Evolutionary conservation across 1,284 basidiomycete genomes (phyloP), one percentile per base, ranked within the genome.

Genomic region (Apiotrichum montevideense): DNA sequence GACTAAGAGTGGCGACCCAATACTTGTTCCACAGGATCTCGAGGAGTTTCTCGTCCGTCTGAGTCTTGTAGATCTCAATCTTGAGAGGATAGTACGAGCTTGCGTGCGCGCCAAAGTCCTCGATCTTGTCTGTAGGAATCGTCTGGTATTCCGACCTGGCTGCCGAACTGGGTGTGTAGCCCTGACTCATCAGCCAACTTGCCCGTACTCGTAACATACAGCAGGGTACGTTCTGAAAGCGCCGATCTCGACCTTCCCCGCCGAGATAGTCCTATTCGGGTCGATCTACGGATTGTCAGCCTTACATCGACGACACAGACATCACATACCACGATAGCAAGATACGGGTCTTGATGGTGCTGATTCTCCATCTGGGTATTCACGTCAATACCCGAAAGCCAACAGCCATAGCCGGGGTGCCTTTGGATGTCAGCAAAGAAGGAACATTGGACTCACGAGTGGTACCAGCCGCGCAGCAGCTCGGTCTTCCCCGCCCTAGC

Each of bases 101-200:
- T n/a, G 95, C 93, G 71, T 99, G 95, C 3, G 96, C 95, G 72
- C 95, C 95, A 69, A 96, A 97, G 73, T 97, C 93, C 76, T 96
- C 93, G 58, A 97, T 93, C 80, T 96, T 96, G 78, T 82, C 85
- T 43, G 95, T 82, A 0, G 95, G 95, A 63, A 98, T 95, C 46
- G 87, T 90, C 73, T 98, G 94, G 69, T 96, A 96, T 72, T 78
- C 74, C 34, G 92, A 89, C 7, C 86, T 84, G n/a, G 82, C 74
- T 0, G 83, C 80, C 75, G 63, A 80, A 0, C 89, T 84, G 3
- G 92, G 91, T 1, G 85, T 89, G 77, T 95, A 94, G 64, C 86
- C 86, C 76, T 79, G 41, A 10, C 21, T 21, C 21, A 21, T 21
- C 21, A 21, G 21, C 21, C 21, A 21, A 21, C 21, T 21, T 21